Base-by-base conservation (phyloP, 768 basidiomycete species). In the Pulveroboletus sp. region DNA sequence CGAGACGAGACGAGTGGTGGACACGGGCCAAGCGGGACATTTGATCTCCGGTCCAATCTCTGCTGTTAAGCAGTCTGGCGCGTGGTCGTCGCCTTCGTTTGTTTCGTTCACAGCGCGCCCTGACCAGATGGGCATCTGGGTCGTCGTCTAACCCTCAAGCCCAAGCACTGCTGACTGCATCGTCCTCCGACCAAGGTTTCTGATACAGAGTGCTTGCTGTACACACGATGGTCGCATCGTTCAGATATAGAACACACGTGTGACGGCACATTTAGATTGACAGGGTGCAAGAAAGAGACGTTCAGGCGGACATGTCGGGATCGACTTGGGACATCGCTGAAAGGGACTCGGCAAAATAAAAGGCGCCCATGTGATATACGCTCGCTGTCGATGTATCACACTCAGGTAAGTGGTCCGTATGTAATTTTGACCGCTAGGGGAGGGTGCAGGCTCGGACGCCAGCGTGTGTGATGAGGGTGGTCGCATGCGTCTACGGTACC, bases 11-110 rank as follows among this genome's bases (percentile, higher is more conserved):
- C 4, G 10, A 6, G 12, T 14, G 2, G 27, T 28, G 6, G 27
- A 3, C 8, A 6, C 8, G 5, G 27, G 1, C 8, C 27, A 28
- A 6, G 5, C 8, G 1, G 1, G 27, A 28, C 27, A 31, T 50
- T 49, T 31, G 6, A 38, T 50, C 49, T 37, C 48, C 48, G 39
- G 35, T 32, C 27, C 7, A 45, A 54, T 45, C 11, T 8, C 8
- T 15, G 18, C n/a, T n/a, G n/a, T n/a, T n/a, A n/a, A n/a, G n/a
- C n/a, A n/a, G n/a, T n/a, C n/a, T n/a, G n/a, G n/a, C n/a, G n/a
- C n/a, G n/a, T n/a, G n/a, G n/a, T n/a, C n/a, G n/a, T n/a, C n/a
- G n/a, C n/a, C n/a, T n/a, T n/a, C n/a, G n/a, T n/a, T n/a, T n/a
- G n/a, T n/a, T n/a, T n/a, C n/a, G n/a, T n/a, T n/a, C n/a, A n/a